Evolutionary conservation across 2,329 filamentous ascomycete species (phyloP).

Genomic region (Lachnellula hyalina): DNA sequence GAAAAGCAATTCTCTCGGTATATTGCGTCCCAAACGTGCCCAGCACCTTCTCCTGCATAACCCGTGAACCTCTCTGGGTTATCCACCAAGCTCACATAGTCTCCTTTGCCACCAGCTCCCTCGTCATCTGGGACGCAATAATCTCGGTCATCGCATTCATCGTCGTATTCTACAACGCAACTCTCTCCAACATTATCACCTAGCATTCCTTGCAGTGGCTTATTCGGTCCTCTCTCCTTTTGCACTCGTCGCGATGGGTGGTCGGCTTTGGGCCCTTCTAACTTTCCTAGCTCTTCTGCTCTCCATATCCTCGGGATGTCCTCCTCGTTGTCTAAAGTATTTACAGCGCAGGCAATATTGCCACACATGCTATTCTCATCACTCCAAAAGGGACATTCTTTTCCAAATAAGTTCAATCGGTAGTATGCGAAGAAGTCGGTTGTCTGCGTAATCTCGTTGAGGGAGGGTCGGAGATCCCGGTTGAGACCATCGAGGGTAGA

Average conservation of each 20-base stretch:
- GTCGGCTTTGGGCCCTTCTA: conserved; percentile 84
- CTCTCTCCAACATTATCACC: conserved; percentile 88
- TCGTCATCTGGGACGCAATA: conserved; percentile 97
- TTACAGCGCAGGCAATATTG: conserved; percentile 93
- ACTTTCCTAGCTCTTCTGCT: conserved; percentile 82
- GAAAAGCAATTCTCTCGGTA: conserved; percentile 97
- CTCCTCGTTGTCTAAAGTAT: conserved; percentile 90
- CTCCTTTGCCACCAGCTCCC: conserved; percentile 76
- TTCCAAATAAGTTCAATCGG: conserved; percentile 89
- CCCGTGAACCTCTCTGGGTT: conserved; percentile 97
- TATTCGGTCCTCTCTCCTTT: conserved; percentile 58
- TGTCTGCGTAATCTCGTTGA: conserved; percentile 75
- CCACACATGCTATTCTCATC: conserved; percentile 92
- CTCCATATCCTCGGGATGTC: conserved; percentile 92
- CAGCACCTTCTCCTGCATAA: conserved; percentile 77
- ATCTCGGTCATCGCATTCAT: conserved; percentile 93
- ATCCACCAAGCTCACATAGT: conserved; percentile 90
- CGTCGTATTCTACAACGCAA: conserved; percentile 95
- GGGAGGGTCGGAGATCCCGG: conserved; percentile 63
- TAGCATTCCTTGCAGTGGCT: conserved; percentile 74
- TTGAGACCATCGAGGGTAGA: conserved; percentile 84
- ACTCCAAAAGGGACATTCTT: conserved; percentile 92
- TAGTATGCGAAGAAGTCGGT: conserved; percentile 99
- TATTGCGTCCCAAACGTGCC: conserved; percentile 93
- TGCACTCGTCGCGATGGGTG: conserved; percentile 77